Conservation (phyloP, 2,329 filamentous ascomycete species). For the Paracoccidioides lutzii region DNA sequence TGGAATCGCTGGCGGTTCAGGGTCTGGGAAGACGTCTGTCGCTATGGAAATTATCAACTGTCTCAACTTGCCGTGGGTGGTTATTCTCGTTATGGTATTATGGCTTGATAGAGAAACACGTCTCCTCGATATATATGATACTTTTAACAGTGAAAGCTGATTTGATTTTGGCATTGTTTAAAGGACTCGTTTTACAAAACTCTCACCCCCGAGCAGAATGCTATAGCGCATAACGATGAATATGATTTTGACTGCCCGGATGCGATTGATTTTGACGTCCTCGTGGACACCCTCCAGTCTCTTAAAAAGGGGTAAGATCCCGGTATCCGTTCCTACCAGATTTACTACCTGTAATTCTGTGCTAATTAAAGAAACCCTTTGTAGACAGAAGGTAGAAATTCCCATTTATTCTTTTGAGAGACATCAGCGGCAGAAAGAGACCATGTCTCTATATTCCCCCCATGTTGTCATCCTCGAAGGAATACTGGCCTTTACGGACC, state of each 20-base stretch:
- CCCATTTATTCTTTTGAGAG: slow-evolving; percentile 92
- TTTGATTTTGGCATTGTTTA: slow-evolving; percentile 2
- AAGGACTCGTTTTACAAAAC: slow-evolving; percentile 97
- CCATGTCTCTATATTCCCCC: slow-evolving; percentile 85
- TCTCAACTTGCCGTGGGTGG: slow-evolving; percentile 91
- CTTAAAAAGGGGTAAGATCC: slow-evolving; percentile 73
- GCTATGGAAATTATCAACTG: slow-evolving; percentile 82
- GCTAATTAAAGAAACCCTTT: slow-evolving; percentile 9
- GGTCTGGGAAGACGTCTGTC: slow-evolving; percentile 88
- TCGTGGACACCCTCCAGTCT: slow-evolving; percentile 67
- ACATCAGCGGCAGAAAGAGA: slow-evolving; percentile 65
- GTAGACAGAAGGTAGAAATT: slow-evolving; percentile 55
- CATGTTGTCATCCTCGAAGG: slow-evolving; percentile 92
- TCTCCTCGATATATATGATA: neutral
- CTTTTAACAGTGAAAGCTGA: slow-evolving; percentile 11
- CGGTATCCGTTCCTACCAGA: neutral
- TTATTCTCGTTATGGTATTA: slow-evolving; percentile 86
- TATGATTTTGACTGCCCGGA: slow-evolving; percentile 93
- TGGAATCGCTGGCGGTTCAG: slow-evolving; percentile 86
- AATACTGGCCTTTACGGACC: slow-evolving; percentile 88
- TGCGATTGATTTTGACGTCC: slow-evolving; percentile 84
- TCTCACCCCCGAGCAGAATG: slow-evolving; percentile 64
- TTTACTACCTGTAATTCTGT: slow-evolving; percentile 1
- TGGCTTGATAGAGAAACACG: neutral
- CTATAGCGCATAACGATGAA: slow-evolving; percentile 72